These are phyloP conservation scores for Amaranthus hypochondriacus DNA, from an alignment of 148 eudicot species.

Conservation along the genomic window DNA sequence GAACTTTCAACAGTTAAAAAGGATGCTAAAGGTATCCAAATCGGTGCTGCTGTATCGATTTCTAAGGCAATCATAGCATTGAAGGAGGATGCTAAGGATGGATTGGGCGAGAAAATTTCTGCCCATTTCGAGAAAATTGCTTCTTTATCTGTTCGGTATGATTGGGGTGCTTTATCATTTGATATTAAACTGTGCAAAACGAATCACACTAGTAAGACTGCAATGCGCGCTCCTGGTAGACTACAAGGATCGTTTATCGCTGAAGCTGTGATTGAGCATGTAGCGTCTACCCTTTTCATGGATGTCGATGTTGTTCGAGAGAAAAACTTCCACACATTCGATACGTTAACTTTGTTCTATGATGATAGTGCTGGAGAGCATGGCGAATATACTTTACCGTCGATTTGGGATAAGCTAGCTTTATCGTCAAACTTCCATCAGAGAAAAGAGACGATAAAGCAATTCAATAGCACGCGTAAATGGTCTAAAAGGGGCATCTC, in stretches of 20 bases:
- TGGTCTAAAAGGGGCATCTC: slow-evolving; percentile 88
- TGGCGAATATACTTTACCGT: slow-evolving; percentile 68
- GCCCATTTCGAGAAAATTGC: slow-evolving; percentile 82
- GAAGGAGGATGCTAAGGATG: slow-evolving; percentile 30
- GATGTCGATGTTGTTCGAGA: slow-evolving; percentile 66
- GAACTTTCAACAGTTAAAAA: slow-evolving; percentile 55
- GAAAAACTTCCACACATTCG: slow-evolving; percentile 56
- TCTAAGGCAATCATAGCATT: slow-evolving; percentile 55
- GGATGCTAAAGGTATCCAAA: slow-evolving; percentile 43
- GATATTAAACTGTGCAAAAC: slow-evolving; percentile 82
- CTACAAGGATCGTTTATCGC: slow-evolving; percentile 76
- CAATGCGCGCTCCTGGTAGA: slow-evolving; percentile 92
- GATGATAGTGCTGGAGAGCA: slow-evolving; percentile 43
- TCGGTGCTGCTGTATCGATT: slow-evolving; percentile 84
- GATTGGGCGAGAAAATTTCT: slow-evolving; percentile 39
- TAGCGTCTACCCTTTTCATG: slow-evolving; percentile 56
- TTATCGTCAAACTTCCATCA: slow-evolving; percentile 40
- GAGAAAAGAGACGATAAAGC: slow-evolving; percentile 37
- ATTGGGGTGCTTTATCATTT: slow-evolving; percentile 88
- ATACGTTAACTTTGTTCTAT: slow-evolving; percentile 58
- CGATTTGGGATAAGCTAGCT: slow-evolving; percentile 62
- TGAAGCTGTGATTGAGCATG: slow-evolving; percentile 78
- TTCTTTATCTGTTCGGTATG: slow-evolving; percentile 54
- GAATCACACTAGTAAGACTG: slow-evolving; percentile 61
- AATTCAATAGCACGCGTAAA: slow-evolving; percentile 40